Conservation (phyloP, 306 rosid species). For the Castanea sativa region DNA sequence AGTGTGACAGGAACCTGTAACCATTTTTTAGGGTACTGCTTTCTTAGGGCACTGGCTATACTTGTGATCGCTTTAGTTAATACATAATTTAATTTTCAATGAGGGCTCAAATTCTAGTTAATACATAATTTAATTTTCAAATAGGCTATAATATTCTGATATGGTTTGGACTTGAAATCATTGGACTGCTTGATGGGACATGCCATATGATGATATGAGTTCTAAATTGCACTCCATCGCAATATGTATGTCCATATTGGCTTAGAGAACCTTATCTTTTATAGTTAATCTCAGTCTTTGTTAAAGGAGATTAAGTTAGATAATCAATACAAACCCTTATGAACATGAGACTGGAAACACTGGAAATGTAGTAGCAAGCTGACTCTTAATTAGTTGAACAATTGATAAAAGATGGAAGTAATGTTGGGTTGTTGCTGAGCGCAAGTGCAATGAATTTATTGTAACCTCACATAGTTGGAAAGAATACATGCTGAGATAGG, state of each 20-base stretch:
- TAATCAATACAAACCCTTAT: background rate
- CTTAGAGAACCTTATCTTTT: background rate
- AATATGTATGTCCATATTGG: background rate
- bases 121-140: background rate
- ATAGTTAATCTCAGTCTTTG: background rate
- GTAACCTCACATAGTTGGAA: background rate
- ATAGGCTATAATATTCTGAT: background rate
- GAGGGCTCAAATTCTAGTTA: background rate
- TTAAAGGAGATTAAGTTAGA: background rate
- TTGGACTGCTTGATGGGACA: too few species aligned
- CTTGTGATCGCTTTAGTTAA: background rate
- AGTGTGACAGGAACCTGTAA: too few species aligned
- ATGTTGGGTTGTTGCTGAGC: background rate
- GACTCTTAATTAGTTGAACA: background rate
- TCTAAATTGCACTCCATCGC: too few species aligned
- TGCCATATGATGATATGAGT: too few species aligned
- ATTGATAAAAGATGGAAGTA: background rate
- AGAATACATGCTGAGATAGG: background rate
- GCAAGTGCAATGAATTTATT: background rate
- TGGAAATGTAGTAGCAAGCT: background rate
- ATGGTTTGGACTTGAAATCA: background rate
- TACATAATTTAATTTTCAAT: background rate
- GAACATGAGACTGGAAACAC: background rate
- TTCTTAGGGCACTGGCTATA: background rate
- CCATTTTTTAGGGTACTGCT: background rate